Evolutionary conservation across 345 rosid species (phyloP), one percentile per base, ranked within the genome.

Genomic region (Sapria himalayana): DNA sequence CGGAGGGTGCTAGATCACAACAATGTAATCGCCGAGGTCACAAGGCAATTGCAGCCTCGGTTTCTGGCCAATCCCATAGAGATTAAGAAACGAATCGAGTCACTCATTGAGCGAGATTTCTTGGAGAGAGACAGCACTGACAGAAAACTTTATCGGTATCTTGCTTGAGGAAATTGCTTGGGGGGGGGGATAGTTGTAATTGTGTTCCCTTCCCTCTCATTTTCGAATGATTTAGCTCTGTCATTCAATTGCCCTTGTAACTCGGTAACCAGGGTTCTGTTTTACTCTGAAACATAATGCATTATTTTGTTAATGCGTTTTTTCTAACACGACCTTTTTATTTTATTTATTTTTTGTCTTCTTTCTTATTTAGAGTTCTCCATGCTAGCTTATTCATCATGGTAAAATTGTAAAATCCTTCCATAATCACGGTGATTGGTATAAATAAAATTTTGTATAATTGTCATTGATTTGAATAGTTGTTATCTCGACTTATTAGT

Each of bases 31-130:
- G 61, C 93, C 0, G 98, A 89, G 62, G 95, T 82, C 12, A 82
- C 95, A 5, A 82, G 79, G 76, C 98, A 82, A 67, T 56, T 89
- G 72, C 98, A 82, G 59, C 63, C 93, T 3, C 86, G 94, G 50
- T 89, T 89, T 65, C 58, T 89, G 57, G 91, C 94, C 11, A 89
- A 82, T 45, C 95, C 95, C 4, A 79, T 84, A 0, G 98, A 76
- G 77, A 89, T 89, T 38, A 89, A 89, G 74, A 89, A 89, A 64
- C 73, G 98, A 24, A 82, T 89, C 1, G 98, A 89, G 69, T 79
- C 95, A 34, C 92, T 89, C 14, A 89, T 89, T 1, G 95, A 82
- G 51, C 72, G 98, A 13, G 98, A 89, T 48, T 89, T 82, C 84
- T 61, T 89, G 81, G 95, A 89, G 70, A 71, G 98, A 67, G 98